A percentile compares a stretch with the other conserved stretches of the same genome.
phyloP scores from a whole-genome alignment of 2,329 filamentous ascomycete species.

The Curvularia eragrostidis region DNA sequence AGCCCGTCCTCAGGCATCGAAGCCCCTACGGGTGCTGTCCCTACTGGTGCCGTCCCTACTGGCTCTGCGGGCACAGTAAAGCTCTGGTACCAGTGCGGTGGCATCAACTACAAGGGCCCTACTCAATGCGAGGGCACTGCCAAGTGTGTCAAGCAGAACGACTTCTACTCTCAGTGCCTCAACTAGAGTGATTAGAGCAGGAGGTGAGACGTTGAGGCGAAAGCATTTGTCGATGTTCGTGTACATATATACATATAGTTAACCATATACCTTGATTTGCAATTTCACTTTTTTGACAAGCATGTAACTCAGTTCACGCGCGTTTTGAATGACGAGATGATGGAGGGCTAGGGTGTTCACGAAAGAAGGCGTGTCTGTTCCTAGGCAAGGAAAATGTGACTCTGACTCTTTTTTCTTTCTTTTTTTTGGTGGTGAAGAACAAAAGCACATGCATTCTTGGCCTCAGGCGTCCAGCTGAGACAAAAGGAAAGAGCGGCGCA shows the following conservation, averaged over 20 bases:
- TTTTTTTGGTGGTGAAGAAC: background rate
- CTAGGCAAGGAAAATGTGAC: background rate
- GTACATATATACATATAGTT: slow-evolving; percentile 9
- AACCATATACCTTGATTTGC: slow-evolving; percentile 14
- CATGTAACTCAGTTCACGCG: slow-evolving; percentile 1
- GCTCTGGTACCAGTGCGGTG: slow-evolving; percentile 39
- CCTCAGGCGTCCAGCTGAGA: background rate
- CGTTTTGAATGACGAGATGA: background rate
- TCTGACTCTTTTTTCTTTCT: background rate
- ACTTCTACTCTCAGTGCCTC: slow-evolving; percentile 54
- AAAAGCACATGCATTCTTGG: background rate
- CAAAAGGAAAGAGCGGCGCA: background rate
- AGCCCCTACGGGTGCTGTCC: slow-evolving; percentile 25
- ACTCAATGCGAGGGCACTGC: slow-evolving; percentile 47
- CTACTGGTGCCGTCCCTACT: slow-evolving; percentile 30
- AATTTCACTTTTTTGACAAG: slow-evolving; percentile 5
- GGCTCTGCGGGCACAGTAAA: slow-evolving; percentile 12
- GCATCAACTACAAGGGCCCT: slow-evolving; percentile 48
- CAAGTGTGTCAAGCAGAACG: slow-evolving; percentile 47
- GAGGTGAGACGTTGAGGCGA: background rate
- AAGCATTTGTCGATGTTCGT: slow-evolving; percentile 12
- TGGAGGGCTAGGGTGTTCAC: background rate
- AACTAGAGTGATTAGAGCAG: background rate
- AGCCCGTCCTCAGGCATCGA: slow-evolving; percentile 12
- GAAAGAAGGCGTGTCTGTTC: background rate